Percentiles rank a stretch among this genome's conserved stretches.
Conservation (phyloP, 2,329 filamentous ascomycete genomes). For the Aspergillus aculeatus region DNA sequence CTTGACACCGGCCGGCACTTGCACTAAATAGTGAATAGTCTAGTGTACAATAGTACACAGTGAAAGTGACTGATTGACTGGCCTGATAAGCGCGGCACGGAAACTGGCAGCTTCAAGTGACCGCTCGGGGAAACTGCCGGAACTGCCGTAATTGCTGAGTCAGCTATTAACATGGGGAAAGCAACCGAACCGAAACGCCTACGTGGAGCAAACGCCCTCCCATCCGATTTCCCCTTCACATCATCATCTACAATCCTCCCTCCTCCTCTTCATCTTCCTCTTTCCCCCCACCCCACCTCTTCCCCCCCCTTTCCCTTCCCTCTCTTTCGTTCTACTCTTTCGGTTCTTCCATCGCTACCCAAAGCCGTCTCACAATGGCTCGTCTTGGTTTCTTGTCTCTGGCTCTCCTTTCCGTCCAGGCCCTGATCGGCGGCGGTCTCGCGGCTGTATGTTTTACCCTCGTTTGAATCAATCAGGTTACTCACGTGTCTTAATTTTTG, state of each 20-base stretch:
- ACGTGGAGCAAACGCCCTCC: conserved; percentile 25
- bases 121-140: conserved; percentile 1
- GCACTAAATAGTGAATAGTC: neutral
- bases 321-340: conserved; percentile 18
- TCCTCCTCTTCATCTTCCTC: conserved; percentile 7
- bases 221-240: conserved; percentile 7
- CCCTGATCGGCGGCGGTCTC: conserved; percentile 64
- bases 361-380: conserved; percentile 59
- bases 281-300: conserved; percentile 4
- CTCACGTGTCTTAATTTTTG: conserved; percentile 21
- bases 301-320: conserved; percentile 9
- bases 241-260: neutral
- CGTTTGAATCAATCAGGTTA: neutral
- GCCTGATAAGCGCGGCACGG: neutral
- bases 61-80: neutral
- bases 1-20: neutral
- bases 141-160: conserved; percentile 14
- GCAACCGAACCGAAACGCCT: conserved; percentile 18
- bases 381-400: conserved; percentile 70
- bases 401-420: conserved; percentile 68
- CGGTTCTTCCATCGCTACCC: conserved; percentile 12
- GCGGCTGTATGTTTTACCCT: conserved; percentile 53
- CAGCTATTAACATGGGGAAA: conserved; percentile 18
- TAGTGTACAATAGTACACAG: too few species aligned
- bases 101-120: neutral